phyloP scores from a whole-genome alignment of 768 basidiomycete genomes.

The Lactarius trivialis region DNA sequence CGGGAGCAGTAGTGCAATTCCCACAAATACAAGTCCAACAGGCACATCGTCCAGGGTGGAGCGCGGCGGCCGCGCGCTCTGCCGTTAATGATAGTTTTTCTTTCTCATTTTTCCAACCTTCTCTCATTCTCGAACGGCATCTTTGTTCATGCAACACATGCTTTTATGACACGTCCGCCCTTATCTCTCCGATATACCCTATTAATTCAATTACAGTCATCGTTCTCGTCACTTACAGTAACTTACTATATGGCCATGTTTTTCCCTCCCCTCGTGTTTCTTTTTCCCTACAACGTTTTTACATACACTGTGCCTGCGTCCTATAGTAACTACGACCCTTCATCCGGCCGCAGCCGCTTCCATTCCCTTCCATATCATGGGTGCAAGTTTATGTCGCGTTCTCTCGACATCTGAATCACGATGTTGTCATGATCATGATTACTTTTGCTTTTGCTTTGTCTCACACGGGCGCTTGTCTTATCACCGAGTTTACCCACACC shows the following conservation, averaged over 20 bases:
- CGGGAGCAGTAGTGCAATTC: conserved; percentile 8
- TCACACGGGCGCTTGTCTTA: not conserved
- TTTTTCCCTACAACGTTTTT: not conserved
- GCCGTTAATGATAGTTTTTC: not conserved
- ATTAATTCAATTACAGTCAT: not conserved
- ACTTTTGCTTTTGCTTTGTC: not conserved
- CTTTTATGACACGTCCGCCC: not conserved
- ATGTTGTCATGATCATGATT: not conserved
- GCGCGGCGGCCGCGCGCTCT: not conserved
- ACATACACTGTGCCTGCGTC: not conserved
- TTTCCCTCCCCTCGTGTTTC: conserved; percentile 2
- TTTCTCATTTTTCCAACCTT: not conserved
- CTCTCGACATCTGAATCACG: not conserved
- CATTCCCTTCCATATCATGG: not conserved
- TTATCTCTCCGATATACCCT: not conserved
- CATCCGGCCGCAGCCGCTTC: not conserved
- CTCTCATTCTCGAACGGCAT: not conserved
- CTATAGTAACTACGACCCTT: not conserved
- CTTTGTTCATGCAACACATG: not conserved
- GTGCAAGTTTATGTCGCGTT: not conserved
- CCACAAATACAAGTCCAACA: not conserved
- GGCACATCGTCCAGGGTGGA: not conserved
- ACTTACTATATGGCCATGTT: not conserved
- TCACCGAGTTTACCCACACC: not conserved
- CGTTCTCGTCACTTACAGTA: not conserved